A percentile compares a stretch with the other conserved stretches of the same genome.
These are phyloP conservation scores for Coniochaeta prunicola DNA, from an alignment of 2,329 filamentous ascomycete genomes.

Conservation along the genomic window DNA sequence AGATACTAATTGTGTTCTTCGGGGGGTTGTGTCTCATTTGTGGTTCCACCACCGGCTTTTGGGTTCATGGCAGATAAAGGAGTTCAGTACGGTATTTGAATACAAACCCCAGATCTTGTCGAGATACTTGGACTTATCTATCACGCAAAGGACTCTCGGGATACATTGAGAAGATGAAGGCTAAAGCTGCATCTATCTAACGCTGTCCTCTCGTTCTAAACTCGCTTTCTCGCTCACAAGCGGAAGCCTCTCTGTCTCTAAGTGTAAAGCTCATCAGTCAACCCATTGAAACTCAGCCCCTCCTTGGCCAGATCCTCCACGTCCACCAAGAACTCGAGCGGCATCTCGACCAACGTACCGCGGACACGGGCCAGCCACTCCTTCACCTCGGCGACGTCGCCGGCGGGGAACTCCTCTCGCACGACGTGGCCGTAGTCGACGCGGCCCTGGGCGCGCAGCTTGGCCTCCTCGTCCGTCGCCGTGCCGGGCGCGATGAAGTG, in stretches of 20 bases:
- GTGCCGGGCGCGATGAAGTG: conserved; percentile 55
- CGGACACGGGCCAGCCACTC: conserved; percentile 58
- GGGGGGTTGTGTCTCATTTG: background rate
- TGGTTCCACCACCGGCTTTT: background rate
- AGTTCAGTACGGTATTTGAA: conserved; percentile 1
- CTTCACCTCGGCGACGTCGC: conserved; percentile 65
- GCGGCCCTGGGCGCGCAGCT: conserved; percentile 44
- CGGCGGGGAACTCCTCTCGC: conserved; percentile 60
- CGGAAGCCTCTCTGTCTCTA: no score
- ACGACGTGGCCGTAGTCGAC: conserved; percentile 87
- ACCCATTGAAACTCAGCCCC: conserved; percentile 62
- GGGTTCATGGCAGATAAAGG: background rate
- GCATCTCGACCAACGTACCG: conserved; percentile 82
- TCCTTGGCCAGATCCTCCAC: conserved; percentile 79
- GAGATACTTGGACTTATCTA: no score
- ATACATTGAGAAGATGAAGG: background rate
- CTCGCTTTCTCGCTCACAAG: no score
- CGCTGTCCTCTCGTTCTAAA: background rate
- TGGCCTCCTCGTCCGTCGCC: conserved; percentile 28
- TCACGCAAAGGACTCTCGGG: no score
- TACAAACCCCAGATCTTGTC: background rate
- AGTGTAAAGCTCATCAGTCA: conserved; percentile 70
- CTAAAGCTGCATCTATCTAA: background rate
- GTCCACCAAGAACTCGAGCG: conserved; percentile 76
- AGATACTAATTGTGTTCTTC: background rate